Evolutionary conservation across 768 basidiomycete genomes (phyloP).

Genomic region (Russula foetens): DNA sequence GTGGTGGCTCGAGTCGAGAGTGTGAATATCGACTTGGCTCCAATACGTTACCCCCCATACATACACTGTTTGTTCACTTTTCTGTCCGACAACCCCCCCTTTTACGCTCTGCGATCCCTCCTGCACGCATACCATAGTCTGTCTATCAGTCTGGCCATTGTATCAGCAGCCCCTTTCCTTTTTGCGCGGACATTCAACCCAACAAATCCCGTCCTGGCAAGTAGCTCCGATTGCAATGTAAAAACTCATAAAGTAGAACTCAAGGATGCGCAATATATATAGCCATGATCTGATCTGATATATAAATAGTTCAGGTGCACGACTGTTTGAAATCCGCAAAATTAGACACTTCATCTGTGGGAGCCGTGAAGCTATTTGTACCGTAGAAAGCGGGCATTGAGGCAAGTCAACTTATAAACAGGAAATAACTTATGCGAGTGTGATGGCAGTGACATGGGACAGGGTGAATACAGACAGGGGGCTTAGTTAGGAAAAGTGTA

Average conservation of each 20-base stretch:
- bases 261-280: conserved; percentile 8
- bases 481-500: not conserved
- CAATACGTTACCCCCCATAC: conserved; percentile 7
- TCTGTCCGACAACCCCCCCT: conserved; percentile 2
- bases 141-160: conserved; percentile 12
- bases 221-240: conserved; percentile 18
- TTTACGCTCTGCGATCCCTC: conserved; percentile 7
- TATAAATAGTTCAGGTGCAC: not conserved
- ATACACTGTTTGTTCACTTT: conserved; percentile 2
- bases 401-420: conserved; percentile 19
- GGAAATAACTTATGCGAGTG: conserved; percentile 20
- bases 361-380: conserved; percentile 6
- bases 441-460: not conserved
- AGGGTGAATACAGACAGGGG: not conserved
- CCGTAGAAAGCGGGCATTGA: not conserved
- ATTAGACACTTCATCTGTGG: conserved; percentile 2
- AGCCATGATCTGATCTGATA: not conserved
- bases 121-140: conserved; percentile 18
- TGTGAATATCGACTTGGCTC: not conserved
- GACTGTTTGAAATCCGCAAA: not conserved
- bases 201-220: not conserved
- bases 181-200: not conserved
- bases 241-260: conserved; percentile 14
- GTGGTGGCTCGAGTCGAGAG: not conserved
- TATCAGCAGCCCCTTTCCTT: conserved; percentile 7